These are phyloP conservation scores for Capsella bursapastoris DNA, from an alignment of 345 rosid species.

Conservation along the genomic window DNA sequence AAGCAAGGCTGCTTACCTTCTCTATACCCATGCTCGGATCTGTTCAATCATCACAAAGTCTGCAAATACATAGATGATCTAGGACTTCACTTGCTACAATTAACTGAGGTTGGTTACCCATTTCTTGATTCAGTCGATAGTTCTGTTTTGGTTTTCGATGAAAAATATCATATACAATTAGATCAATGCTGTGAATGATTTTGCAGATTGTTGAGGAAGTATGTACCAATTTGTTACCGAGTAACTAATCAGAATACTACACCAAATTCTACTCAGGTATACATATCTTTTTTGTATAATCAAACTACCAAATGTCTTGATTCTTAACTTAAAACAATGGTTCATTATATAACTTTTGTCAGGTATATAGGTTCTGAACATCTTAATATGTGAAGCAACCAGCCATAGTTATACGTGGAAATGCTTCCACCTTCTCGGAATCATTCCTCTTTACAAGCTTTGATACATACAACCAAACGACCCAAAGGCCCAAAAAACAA, in stretches of 20 bases:
- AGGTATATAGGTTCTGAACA: constrained; percentile 69
- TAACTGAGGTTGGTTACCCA: constrained; percentile 58
- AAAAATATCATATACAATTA: background rate
- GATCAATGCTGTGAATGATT: background rate
- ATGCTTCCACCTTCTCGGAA: constrained; percentile 77
- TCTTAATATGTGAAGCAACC: constrained; percentile 77
- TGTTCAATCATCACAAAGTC: constrained; percentile 86
- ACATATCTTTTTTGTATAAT: background rate
- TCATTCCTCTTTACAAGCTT: constrained; percentile 76
- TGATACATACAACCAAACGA: constrained; percentile 37
- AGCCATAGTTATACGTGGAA: constrained; percentile 69
- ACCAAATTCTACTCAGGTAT: constrained; percentile 59
- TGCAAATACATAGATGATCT: constrained; percentile 62
- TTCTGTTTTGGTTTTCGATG: background rate
- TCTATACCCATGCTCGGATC: constrained; percentile 89
- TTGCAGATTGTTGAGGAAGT: constrained; percentile 77
- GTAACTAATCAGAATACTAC: constrained; percentile 64
- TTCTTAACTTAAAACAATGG: background rate
- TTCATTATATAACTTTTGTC: constrained; percentile 17
- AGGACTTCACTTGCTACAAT: constrained; percentile 74
- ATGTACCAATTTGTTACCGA: constrained; percentile 67
- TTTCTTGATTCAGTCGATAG: background rate
- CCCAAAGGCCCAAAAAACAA: background rate
- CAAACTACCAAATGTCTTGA: constrained; percentile 2
- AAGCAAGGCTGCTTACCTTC: constrained; percentile 80